These are phyloP conservation scores for Sherardia arvensis DNA, from an alignment of 257 asterid genomes.

Conservation along the genomic window DNA sequence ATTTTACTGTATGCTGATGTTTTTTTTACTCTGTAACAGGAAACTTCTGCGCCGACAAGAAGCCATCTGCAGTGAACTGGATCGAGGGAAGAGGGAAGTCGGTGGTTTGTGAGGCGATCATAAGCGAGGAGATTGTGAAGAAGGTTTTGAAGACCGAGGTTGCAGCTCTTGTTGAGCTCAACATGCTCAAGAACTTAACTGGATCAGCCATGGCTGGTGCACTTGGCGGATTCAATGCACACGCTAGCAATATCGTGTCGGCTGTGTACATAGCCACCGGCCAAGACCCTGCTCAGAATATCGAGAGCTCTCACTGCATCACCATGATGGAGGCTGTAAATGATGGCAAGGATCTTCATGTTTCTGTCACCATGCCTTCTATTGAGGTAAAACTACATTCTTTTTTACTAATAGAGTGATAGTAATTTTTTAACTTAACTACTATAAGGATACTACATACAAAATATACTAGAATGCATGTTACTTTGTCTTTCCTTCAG, in stretches of 20 bases:
- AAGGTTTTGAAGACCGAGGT: slow-evolving; percentile 45
- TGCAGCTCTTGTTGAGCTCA: slow-evolving; percentile 40
- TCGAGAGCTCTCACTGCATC: slow-evolving; percentile 49
- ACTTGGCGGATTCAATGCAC: slow-evolving; percentile 55
- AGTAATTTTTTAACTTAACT: background rate
- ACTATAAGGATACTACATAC: background rate
- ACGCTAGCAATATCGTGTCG: slow-evolving; percentile 43
- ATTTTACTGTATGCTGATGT: background rate
- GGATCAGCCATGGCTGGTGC: slow-evolving; percentile 53
- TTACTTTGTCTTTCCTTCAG: background rate
- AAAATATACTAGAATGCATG: too few relatives aligned
- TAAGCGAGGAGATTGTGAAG: slow-evolving; percentile 37
- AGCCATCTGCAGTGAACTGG: slow-evolving; percentile 53
- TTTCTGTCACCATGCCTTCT: slow-evolving; percentile 51
- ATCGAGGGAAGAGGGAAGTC: slow-evolving; percentile 52
- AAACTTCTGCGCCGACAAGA: slow-evolving; percentile 46
- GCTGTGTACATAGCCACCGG: slow-evolving; percentile 48
- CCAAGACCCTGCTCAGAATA: slow-evolving; percentile 51
- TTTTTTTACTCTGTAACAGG: slow-evolving; percentile 14
- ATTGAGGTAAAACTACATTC: slow-evolving; percentile 32
- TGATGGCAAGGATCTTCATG: slow-evolving; percentile 44
- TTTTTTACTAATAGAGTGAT: background rate
- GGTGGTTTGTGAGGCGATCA: slow-evolving; percentile 45
- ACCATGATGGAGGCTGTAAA: slow-evolving; percentile 50
- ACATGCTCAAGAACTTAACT: slow-evolving; percentile 40